Evolutionary conservation across 495 filamentous ascomycete species (phyloP), one percentile per base, ranked within the genome.

Genomic region (Filosporella fistucella): DNA sequence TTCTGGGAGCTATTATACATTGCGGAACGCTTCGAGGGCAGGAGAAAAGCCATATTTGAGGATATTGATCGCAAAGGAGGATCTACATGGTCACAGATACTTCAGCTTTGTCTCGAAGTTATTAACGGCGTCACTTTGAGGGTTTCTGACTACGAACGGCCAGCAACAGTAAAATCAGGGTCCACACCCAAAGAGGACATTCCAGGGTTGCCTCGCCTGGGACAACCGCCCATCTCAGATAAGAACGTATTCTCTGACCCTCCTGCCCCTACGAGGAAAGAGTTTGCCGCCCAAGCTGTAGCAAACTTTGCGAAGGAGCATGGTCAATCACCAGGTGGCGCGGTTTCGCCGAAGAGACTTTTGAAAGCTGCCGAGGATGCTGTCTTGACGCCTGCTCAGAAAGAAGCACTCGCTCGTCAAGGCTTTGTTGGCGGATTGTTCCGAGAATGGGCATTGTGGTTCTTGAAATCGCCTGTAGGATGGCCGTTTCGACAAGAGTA

Each of bases 1-100:
- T 88, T 95, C 68, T 94, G 90, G 86, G 93, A 98, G 61, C 72
- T 97, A 16, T 74, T 77, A 23, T 75, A 84, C 47, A 94, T 96
- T 52, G 81, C 87, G 39, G 74, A 84, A 42, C 77, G 80, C 25
- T 88, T 80, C 49, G 68, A 80, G 9, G 76, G 78, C 8, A 80
- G 94, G 23, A 80, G 93, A 18, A 87, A 85, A 59, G 74, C 78
- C 16, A 89, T 98, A 43, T 96, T 88, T 66, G 81, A 82, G 45
- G 94, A 97, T 54, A 84, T 96, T 42, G 88, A 95, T 48, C 88
- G 93, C 49, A 77, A 78, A 24, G 82, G 80, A 26, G 85, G 84
- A 2, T 76, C 85, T 5, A 83, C 82, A 37, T 96, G 89, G 89
- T 78, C 80, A 12, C 89, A 96, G 54, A 77, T 96, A 29, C 72